Percentiles rank a stretch among this genome's conserved stretches.
Evolutionary conservation across 257 asterid genomes (phyloP).

Genomic region (Solanum pinnatisectum): DNA sequence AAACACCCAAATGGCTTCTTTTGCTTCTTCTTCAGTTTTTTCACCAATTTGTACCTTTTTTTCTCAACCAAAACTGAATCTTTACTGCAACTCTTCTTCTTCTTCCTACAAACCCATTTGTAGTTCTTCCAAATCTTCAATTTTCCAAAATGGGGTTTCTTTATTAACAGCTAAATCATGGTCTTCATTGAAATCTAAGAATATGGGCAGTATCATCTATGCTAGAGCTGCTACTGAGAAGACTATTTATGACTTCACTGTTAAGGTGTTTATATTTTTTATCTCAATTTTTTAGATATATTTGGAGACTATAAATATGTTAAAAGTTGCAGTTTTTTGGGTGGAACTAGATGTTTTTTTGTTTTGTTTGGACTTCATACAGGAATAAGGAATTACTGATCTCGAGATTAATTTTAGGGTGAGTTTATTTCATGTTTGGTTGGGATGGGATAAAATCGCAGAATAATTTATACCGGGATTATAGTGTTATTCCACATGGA

Average conservation of each 20-base stretch:
- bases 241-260: constrained; percentile 66
- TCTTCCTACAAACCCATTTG: constrained; percentile 8
- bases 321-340: not conserved
- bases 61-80: constrained; percentile 19
- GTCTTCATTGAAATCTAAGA: constrained; percentile 34
- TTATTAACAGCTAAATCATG: constrained; percentile 26
- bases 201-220: constrained; percentile 24
- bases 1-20: constrained; percentile 7
- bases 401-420: no score
- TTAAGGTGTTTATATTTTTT: constrained; percentile 39
- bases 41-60: constrained; percentile 24
- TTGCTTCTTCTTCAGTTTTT: constrained; percentile 50
- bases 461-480: no score
- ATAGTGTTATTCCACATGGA: no score
- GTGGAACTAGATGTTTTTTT: not conserved
- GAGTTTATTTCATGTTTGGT: no score
- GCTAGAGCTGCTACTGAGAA: constrained; percentile 89
- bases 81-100: constrained; percentile 12
- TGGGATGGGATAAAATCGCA: no score
- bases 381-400: no score
- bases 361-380: no score
- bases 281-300: not conserved
- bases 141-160: constrained; percentile 46
- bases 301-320: not conserved
- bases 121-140: constrained; percentile 44